Conservation (phyloP, 768 basidiomycete genomes). For the Amanita subjunquillea region DNA sequence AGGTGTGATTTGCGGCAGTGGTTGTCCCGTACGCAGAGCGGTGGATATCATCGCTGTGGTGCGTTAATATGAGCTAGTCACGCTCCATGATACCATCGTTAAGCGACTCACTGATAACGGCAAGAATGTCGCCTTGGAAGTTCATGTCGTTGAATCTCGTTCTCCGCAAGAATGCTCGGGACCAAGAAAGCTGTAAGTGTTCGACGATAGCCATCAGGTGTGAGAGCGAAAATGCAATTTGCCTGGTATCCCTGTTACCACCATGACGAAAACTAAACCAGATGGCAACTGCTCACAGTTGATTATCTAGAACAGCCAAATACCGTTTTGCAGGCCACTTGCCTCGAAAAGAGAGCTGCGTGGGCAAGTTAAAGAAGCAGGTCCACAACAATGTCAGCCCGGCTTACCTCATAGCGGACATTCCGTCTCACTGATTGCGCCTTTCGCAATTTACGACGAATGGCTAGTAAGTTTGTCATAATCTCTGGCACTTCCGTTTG, state of each 20-base stretch:
- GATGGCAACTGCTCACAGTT: constrained; percentile 36
- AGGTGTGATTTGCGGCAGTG: constrained; percentile 82
- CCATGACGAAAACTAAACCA: background rate
- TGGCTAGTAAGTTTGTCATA: constrained; percentile 57
- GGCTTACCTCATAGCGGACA: constrained; percentile 53
- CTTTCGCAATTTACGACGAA: constrained; percentile 63
- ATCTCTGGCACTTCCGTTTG: constrained; percentile 45
- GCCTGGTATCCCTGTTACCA: constrained; percentile 24
- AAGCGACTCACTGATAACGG: constrained; percentile 55
- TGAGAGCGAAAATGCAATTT: constrained; percentile 58
- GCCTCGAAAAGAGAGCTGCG: constrained; percentile 65
- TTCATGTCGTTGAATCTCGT: constrained; percentile 69
- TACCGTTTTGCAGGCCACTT: constrained; percentile 75
- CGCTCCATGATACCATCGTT: background rate
- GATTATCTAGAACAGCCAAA: constrained; percentile 54
- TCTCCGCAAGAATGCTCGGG: constrained; percentile 64
- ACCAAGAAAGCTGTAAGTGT: constrained; percentile 70
- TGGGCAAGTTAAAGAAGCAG: background rate
- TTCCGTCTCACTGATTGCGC: constrained; percentile 46
- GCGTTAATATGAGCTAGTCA: background rate
- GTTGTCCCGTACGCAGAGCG: constrained; percentile 59
- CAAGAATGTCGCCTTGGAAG: constrained; percentile 79
- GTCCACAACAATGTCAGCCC: background rate
- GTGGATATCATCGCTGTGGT: constrained; percentile 63
- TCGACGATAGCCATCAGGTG: constrained; percentile 67